These are phyloP conservation scores for Globisporangium canariense DNA, from an alignment of 352 stramenopile genomes.

Conservation along the genomic window DNA sequence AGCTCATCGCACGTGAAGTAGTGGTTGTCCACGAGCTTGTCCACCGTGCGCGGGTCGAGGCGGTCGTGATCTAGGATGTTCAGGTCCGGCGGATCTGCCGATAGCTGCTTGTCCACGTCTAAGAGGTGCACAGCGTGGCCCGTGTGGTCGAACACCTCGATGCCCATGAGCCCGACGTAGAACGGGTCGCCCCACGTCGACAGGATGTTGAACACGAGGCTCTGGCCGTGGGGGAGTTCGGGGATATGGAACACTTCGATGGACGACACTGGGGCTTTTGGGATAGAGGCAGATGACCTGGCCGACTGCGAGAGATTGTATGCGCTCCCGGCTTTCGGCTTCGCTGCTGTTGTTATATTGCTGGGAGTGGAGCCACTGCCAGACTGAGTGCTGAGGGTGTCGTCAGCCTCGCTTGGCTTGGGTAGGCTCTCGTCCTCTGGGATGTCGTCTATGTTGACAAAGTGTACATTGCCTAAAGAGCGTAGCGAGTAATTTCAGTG, in stretches of 20 bases:
- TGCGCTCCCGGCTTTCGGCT: not conserved
- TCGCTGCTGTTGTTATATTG: not conserved
- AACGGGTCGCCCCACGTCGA: slow-evolving; percentile 89
- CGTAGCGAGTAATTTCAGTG: not conserved
- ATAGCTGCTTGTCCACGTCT: slow-evolving; percentile 66
- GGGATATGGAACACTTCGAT: slow-evolving; percentile 63
- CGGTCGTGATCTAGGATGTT: slow-evolving; percentile 79
- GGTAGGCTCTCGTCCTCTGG: slow-evolving; percentile 19
- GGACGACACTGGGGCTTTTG: not conserved
- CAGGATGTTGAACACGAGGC: slow-evolving; percentile 81
- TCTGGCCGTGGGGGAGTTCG: slow-evolving; percentile 60
- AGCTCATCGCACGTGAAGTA: slow-evolving; percentile 87
- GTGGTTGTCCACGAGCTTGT: slow-evolving; percentile 89
- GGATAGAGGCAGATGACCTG: not conserved
- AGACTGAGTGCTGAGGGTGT: not conserved
- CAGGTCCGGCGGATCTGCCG: slow-evolving; percentile 74
- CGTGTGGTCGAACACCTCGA: slow-evolving; percentile 87
- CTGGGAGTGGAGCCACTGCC: not conserved
- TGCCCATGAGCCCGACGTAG: slow-evolving; percentile 89
- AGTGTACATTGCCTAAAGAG: slow-evolving; percentile 58
- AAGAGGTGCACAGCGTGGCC: slow-evolving; percentile 61
- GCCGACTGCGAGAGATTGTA: slow-evolving; percentile 9
- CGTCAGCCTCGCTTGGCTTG: slow-evolving; percentile 10
- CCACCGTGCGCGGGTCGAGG: slow-evolving; percentile 72
- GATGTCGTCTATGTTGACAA: slow-evolving; percentile 72